Percentiles rank a stretch among this genome's conserved stretches.
phyloP scores from a whole-genome alignment of 2,329 filamentous ascomycete species.

The Nemania sp. region DNA sequence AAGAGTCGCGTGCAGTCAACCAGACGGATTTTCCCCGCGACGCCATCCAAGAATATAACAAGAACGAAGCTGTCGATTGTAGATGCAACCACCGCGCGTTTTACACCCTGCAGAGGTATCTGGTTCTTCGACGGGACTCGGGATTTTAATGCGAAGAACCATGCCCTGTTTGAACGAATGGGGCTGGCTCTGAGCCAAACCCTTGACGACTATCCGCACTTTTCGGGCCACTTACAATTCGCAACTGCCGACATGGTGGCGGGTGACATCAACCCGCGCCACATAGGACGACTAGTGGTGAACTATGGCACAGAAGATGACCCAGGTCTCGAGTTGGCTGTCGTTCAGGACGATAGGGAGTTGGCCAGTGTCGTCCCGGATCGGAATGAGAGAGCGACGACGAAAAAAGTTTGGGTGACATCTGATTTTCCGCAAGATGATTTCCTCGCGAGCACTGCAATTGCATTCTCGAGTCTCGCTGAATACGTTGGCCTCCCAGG shows the following conservation, averaged over 20 bases:
- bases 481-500: conserved; percentile 39
- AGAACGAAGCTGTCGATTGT: conserved; percentile 44
- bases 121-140: conserved; percentile 48
- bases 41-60: not conserved
- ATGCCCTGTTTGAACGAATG: conserved; percentile 24
- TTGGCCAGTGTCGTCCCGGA: conserved; percentile 42
- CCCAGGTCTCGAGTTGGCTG: conserved; percentile 48
- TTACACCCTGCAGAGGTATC: conserved; percentile 46
- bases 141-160: conserved; percentile 23
- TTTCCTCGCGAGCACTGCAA: conserved; percentile 40
- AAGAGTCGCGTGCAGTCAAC: not conserved
- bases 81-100: conserved; percentile 49
- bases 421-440: conserved; percentile 42
- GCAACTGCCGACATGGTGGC: conserved; percentile 32
- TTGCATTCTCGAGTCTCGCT: conserved; percentile 42
- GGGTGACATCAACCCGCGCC: conserved; percentile 28
- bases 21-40: not conserved
- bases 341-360: conserved; percentile 37
- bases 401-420: conserved; percentile 42
- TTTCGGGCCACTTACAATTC: conserved; percentile 47
- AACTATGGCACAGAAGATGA: conserved; percentile 45
- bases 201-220: conserved; percentile 48
- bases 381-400: conserved; percentile 24
- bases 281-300: conserved; percentile 44
- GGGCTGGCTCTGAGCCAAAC: conserved; percentile 42